Conservation (phyloP, 176 grass and related monocot species). For the Aegilops bicornis region DNA sequence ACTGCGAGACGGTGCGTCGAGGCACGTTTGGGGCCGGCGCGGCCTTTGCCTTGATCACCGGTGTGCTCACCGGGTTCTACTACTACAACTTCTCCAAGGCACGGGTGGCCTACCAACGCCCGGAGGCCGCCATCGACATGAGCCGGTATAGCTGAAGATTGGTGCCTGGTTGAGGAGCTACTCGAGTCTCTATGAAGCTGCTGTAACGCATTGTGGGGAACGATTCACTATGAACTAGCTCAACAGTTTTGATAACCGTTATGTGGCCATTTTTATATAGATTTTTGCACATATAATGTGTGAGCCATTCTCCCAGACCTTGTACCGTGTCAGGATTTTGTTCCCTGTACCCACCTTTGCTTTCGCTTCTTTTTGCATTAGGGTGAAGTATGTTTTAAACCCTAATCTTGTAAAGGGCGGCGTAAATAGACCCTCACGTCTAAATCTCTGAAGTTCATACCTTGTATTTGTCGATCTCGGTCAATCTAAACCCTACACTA, state of each 20-base stretch:
- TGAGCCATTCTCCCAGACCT: not conserved
- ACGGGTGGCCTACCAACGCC: conserved; percentile 26
- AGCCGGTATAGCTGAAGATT: conserved; percentile 35
- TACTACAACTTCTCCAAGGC: conserved; percentile 69
- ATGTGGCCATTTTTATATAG: not conserved
- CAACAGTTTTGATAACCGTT: conserved; percentile 35
- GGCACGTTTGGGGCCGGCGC: conserved; percentile 80
- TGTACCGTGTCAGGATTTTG: not conserved
- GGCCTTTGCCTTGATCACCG: conserved; percentile 68
- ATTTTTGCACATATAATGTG: conserved; percentile 10
- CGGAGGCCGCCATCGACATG: conserved; percentile 61
- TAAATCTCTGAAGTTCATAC: too few species aligned
- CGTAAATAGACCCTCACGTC: too few species aligned
- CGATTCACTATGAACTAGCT: conserved; percentile 16
- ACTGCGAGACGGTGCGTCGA: conserved; percentile 56
- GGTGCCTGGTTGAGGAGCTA: not conserved
- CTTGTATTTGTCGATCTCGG: too few species aligned
- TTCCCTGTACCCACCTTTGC: not conserved
- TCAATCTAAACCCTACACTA: too few species aligned
- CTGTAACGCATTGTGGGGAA: not conserved
- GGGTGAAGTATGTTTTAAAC: too few species aligned
- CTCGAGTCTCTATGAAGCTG: not conserved
- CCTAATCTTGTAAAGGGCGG: too few species aligned
- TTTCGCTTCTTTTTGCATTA: not conserved
- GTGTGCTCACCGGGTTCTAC: conserved; percentile 64